Evolutionary conservation across 2,329 filamentous ascomycete species (phyloP), one percentile per base, ranked within the genome.

Genomic region (Exophiala phaeomuriformis): DNA sequence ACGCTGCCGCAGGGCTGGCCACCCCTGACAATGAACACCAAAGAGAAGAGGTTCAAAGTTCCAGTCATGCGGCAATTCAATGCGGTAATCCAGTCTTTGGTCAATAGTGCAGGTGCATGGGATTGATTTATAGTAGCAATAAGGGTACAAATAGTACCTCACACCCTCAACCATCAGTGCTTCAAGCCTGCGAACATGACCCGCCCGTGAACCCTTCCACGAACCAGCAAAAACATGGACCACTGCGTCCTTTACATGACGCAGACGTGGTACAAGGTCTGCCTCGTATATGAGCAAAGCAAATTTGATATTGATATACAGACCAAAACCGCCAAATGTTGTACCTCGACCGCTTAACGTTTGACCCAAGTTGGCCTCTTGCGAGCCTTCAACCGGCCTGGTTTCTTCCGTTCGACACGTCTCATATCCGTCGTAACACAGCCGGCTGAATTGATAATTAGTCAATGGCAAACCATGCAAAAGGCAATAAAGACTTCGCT

Each of bases 291-390:
- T 53, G 64, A 55, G 60, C 57, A 53, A 40, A 19, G 19, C 19
- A 63, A 65, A 62, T 51, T 46, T 63, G 63, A 63, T 62, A 59
- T 65, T 58, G 56, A 56, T 62, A 55, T 61, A 63, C 63, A 66
- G 55, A 61, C 30, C 45, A 47, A 8, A 59, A 59, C 59, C 49
- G 53, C 49, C 52, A 51, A 19, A 46, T 5, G n/a, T 36, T 42
- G 41, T 31, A 32, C 9, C 29, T 47, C 42, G 47, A 46, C 32
- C 32, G 52, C 59, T 71, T 62, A 84, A 69, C 82, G 77, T 83
- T 96, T 97, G 79, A 97, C 90, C 93, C 94, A 98, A 65, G 93
- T 81, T 56, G 91, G 91, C 83, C 86, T 94, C 83, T 98, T 98
- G 74, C 93, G 87, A 54, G 93, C 91, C 80, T 98, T 98, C 75